These are phyloP conservation scores for Dianthus caryophyllus DNA, from an alignment of 148 eudicot genomes.

Conservation along the genomic window DNA sequence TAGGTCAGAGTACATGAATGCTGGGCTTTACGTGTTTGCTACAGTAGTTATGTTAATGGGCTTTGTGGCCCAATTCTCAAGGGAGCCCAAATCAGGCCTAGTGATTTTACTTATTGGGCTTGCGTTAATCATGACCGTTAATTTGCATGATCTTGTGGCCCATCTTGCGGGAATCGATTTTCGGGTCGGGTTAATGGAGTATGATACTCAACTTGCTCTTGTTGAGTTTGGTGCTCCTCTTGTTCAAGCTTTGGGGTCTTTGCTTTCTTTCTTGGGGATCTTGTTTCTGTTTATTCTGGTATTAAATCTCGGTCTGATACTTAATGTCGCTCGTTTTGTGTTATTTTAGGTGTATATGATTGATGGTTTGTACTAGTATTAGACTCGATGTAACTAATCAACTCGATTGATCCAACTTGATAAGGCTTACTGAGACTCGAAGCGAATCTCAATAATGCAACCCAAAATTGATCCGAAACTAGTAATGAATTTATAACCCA, in stretches of 20 bases:
- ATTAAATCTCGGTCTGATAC: neutral
- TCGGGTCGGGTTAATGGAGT: conserved; percentile 41
- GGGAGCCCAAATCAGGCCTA: conserved; percentile 55
- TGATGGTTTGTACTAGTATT: too few species aligned
- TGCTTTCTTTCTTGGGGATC: conserved; percentile 26
- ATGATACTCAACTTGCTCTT: conserved; percentile 58
- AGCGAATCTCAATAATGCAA: too few species aligned
- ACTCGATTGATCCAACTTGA: too few species aligned
- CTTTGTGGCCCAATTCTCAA: conserved; percentile 46
- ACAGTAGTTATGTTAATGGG: conserved; percentile 49
- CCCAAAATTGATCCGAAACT: too few species aligned
- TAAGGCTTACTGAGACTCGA: too few species aligned
- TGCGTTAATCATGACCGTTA: conserved; percentile 35
- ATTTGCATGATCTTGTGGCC: conserved; percentile 65
- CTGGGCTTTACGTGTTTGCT: conserved; percentile 63
- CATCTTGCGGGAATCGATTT: conserved; percentile 68
- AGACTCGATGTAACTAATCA: too few species aligned
- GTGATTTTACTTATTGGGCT: conserved; percentile 47
- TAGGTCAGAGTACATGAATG: conserved; percentile 69
- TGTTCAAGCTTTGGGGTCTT: conserved; percentile 29
- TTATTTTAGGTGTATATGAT: too few species aligned
- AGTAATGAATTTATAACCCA: too few species aligned
- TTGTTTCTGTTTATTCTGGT: conserved; percentile 37
- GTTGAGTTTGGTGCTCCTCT: conserved; percentile 73
- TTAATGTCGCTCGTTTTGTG: too few species aligned